Base-by-base conservation (phyloP, 2,329 filamentous ascomycete species). In the Pseudocercospora vitis region DNA sequence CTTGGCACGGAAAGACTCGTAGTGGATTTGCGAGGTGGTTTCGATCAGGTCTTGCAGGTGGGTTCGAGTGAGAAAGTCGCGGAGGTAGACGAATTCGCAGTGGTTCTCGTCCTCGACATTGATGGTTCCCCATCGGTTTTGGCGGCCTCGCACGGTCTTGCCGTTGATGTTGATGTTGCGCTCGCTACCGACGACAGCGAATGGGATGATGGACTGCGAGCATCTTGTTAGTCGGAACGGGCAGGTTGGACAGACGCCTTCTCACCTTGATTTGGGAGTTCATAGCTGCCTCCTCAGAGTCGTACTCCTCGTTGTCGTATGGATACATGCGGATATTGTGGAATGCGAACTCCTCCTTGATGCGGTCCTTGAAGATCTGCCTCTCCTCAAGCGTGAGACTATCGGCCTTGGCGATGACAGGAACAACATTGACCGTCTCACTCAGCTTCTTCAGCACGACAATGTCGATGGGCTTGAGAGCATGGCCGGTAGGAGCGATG, bases 311-410 rank as follows among this genome's bases (percentile, higher is more conserved):
- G 72, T 96, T 97, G 75, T 99, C 94, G 75, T 99, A 99, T 57
- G 94, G 94, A 81, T 95, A 99, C 94, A 99, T 99, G 82, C 96
- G 92, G 70, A 99, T 84, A 82, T 97, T 97, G 84, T 99, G 94
- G 87, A 99, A 99, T 55, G 89, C 81, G 74, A 99, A 99, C 76
- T 99, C 94, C 81, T 97, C 94, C 88, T 96, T 96, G 81, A 99
- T 99, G 74, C 77, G 70, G 79, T 96, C 90, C 85, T 99, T 99
- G 85, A 99, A 99, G 46, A 87, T 89, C 72, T 85, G 85, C 66
- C 94, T 87, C 83, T 99, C 94, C 76, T 99, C 92, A 28, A 96
- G 81, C 11, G 94, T 99, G 70, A 99, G 80, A 49, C 91, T 94
- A 74, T 99, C 94, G 55, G 94, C 88, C 83, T 99, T 99, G 75